Conservation (phyloP, 2,329 filamentous ascomycete species). For the Neofusicoccum sp. region DNA sequence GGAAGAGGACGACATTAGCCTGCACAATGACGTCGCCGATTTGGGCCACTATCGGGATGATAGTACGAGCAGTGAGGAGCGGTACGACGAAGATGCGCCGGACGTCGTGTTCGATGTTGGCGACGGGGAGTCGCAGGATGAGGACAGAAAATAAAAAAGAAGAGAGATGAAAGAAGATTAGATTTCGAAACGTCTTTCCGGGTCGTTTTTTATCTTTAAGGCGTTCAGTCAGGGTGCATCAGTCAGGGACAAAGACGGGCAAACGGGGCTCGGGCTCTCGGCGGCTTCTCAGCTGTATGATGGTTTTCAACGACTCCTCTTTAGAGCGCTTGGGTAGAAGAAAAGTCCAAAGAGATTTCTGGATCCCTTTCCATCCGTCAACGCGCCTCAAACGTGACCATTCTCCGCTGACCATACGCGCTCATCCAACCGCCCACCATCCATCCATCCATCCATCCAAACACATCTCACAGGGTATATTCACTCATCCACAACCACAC, state of each 20-base stretch:
- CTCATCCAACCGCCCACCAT: slow-evolving; percentile 11
- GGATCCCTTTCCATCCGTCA: no score
- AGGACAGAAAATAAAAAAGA: background rate
- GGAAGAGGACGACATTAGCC: slow-evolving; percentile 52
- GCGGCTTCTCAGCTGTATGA: no score
- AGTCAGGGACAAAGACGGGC: no score
- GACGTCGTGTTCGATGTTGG: slow-evolving; percentile 46
- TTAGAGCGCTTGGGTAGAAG: no score
- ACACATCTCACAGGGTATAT: background rate
- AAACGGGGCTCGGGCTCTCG: no score
- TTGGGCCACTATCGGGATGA: slow-evolving; percentile 39
- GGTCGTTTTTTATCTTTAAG: background rate
- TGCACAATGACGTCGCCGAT: slow-evolving; percentile 34
- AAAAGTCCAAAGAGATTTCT: no score
- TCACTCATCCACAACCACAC: slow-evolving; percentile 22
- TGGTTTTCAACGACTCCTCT: no score
- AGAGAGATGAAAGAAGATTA: background rate
- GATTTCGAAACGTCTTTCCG: background rate
- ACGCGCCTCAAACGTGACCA: no score
- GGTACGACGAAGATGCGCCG: slow-evolving; percentile 38
- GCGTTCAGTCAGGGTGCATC: no score
- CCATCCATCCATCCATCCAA: slow-evolving; percentile 31
- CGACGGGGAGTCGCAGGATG: slow-evolving; percentile 38
- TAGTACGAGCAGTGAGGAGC: slow-evolving; percentile 38
- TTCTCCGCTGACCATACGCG: no score